Conservation (phyloP, 2,329 filamentous ascomycete species). For the Beauveria asiatica region DNA sequence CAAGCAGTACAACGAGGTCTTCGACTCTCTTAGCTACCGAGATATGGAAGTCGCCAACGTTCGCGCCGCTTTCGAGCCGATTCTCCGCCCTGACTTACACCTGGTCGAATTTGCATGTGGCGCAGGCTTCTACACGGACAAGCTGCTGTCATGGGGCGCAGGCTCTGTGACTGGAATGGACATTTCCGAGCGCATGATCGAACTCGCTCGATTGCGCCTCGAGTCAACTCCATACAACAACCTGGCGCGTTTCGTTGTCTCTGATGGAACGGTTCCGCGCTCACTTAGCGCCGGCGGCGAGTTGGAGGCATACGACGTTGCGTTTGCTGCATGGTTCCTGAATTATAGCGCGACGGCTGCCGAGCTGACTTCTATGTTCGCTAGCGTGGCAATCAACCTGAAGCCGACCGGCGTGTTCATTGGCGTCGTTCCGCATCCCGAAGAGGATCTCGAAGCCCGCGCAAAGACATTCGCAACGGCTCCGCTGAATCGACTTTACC, state of each 20-base stretch:
- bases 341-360: slow-evolving; percentile 1
- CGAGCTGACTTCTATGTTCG: slow-evolving; percentile 9
- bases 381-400: slow-evolving; percentile 12
- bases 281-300: not conserved
- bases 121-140: slow-evolving; percentile 6
- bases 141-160: slow-evolving; percentile 7
- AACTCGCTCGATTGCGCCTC: not conserved
- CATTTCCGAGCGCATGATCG: not conserved
- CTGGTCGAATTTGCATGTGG: slow-evolving; percentile 2
- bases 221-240: too few relatives aligned
- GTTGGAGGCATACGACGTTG: not conserved
- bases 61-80: not conserved
- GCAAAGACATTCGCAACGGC: not conserved
- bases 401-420: slow-evolving; percentile 11
- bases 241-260: not conserved
- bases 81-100: not conserved
- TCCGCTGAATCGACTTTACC: not conserved
- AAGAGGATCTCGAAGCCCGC: slow-evolving; percentile 1
- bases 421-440: slow-evolving; percentile 7
- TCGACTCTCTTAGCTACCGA: not conserved
- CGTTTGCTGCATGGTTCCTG: slow-evolving; percentile 10
- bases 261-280: not conserved
- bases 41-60: not conserved
- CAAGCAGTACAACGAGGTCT: too few relatives aligned
- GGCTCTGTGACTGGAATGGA: slow-evolving; percentile 2